Evolutionary conservation across 345 rosid genomes (phyloP).

Genomic region (Acer saccharum): DNA sequence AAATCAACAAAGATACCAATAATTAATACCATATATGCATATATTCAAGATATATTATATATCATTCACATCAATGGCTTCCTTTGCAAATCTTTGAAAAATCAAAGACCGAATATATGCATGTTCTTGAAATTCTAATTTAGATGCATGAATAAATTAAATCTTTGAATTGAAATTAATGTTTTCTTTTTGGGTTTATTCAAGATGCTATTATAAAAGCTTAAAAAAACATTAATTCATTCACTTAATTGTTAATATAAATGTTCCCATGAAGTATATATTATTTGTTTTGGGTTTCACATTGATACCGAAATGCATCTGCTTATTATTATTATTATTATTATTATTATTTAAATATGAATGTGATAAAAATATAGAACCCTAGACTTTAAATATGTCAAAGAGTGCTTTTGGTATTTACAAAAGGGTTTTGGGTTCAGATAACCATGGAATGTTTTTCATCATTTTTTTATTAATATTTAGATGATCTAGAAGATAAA

Average conservation of each 20-base stretch:
- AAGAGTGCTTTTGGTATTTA: too few relatives aligned
- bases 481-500: background rate
- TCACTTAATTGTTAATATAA: too few relatives aligned
- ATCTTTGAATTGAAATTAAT: background rate
- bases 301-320: too few relatives aligned
- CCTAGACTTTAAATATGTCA: too few relatives aligned
- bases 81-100: slow-evolving; percentile 30
- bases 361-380: too few relatives aligned
- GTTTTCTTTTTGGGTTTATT: background rate
- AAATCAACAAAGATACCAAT: slow-evolving; percentile 22
- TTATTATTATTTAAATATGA: too few relatives aligned
- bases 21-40: slow-evolving; percentile 16
- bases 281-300: too few relatives aligned
- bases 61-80: background rate
- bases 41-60: slow-evolving; percentile 7
- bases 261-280: too few relatives aligned
- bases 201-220: background rate
- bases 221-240: too few relatives aligned
- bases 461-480: too few relatives aligned
- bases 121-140: background rate
- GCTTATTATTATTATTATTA: too few relatives aligned
- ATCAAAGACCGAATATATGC: slow-evolving; percentile 31
- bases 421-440: too few relatives aligned
- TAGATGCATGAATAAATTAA: background rate
- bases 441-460: background rate